Conservation (phyloP, 169 alveolate genomes). For the Plasmodium ovale region DNA sequence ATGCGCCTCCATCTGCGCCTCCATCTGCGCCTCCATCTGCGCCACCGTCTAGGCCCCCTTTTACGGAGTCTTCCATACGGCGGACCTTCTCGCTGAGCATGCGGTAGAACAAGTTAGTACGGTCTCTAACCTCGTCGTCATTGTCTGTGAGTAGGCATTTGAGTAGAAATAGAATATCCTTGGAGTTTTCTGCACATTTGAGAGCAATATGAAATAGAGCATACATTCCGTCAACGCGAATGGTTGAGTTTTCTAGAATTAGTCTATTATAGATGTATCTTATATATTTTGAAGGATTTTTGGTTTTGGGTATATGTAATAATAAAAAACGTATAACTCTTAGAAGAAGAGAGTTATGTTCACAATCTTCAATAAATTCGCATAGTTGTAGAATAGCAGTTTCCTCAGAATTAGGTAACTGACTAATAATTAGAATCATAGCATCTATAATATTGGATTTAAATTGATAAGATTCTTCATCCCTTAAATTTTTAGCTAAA, state of each 20-base stretch:
- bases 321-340: conserved; percentile 93
- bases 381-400: conserved; percentile 93
- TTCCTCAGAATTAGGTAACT: conserved; percentile 88
- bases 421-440: conserved; percentile 89
- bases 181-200: conserved; percentile 80
- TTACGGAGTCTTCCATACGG: neutral
- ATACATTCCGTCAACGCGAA: conserved; percentile 97
- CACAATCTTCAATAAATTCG: conserved; percentile 99
- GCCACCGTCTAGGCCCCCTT: neutral
- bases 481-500: conserved; percentile 93
- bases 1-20: conserved; percentile 59
- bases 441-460: conserved; percentile 94
- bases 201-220: conserved; percentile 94
- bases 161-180: conserved; percentile 80
- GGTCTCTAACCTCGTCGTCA: conserved; percentile 88
- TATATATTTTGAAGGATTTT: conserved; percentile 93
- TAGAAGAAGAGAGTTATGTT: conserved; percentile 90
- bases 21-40: conserved; percentile 58
- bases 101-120: conserved; percentile 79
- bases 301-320: conserved; percentile 92
- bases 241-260: conserved; percentile 95
- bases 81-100: conserved; percentile 39
- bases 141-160: conserved; percentile 80
- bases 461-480: conserved; percentile 92
- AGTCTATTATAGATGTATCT: conserved; percentile 97